phyloP scores from a whole-genome alignment of 768 basidiomycete genomes.

The Lactifluus rugatus region DNA sequence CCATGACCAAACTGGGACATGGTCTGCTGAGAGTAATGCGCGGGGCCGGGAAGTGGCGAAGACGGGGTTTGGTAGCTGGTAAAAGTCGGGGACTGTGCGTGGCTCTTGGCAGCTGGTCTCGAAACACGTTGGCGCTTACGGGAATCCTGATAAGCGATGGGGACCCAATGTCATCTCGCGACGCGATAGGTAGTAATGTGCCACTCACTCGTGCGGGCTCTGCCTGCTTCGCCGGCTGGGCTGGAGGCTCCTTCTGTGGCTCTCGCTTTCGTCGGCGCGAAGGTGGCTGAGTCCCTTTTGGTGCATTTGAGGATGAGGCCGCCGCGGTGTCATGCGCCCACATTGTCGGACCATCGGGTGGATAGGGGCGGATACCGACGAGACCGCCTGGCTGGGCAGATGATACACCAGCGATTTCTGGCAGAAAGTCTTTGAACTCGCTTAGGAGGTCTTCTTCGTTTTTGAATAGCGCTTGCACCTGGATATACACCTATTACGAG shows the following conservation, averaged over 20 bases:
- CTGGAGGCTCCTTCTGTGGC: constrained; percentile 39
- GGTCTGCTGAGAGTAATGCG: constrained; percentile 10
- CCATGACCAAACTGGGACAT: constrained; percentile 7
- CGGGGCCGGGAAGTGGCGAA: constrained; percentile 16
- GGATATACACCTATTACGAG: constrained; percentile 67
- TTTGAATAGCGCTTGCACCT: constrained; percentile 74
- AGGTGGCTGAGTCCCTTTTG: constrained; percentile 17
- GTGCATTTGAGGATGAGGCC: background rate
- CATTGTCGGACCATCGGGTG: constrained; percentile 28
- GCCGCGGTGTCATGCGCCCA: constrained; percentile 19
- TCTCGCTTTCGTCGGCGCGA: constrained; percentile 44
- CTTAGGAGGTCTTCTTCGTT: constrained; percentile 69
- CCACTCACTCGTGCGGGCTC: constrained; percentile 9
- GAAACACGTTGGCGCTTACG: constrained; percentile 18
- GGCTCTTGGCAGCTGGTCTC: constrained; percentile 12
- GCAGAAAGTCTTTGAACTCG: constrained; percentile 77
- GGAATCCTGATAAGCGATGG: constrained; percentile 17
- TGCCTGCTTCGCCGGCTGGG: background rate
- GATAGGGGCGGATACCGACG: constrained; percentile 43
- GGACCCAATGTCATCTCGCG: too few relatives aligned
- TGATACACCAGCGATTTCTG: constrained; percentile 45
- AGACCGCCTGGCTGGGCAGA: constrained; percentile 33
- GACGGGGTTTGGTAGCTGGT: constrained; percentile 15
- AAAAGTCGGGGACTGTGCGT: constrained; percentile 19
- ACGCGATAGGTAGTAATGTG: too few relatives aligned